Evolutionary conservation across 495 filamentous ascomycete species (phyloP).

Genomic region (Hyaloscypha finlandica): DNA sequence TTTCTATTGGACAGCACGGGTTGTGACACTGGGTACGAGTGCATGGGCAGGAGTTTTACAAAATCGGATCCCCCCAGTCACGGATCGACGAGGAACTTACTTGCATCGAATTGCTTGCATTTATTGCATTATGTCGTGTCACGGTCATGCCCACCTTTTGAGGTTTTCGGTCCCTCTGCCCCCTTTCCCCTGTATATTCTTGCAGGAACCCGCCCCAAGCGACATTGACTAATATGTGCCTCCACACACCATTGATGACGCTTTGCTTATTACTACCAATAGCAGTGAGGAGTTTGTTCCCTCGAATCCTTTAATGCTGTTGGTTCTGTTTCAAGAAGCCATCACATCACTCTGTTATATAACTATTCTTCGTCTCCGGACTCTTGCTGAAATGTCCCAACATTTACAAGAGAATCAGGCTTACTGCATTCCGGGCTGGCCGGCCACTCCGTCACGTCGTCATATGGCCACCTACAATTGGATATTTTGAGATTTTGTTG

Average conservation of each 20-base stretch:
- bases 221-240: not conserved
- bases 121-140: not conserved
- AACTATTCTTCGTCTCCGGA: conserved; percentile 1
- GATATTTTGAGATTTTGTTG: not conserved
- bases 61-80: not conserved
- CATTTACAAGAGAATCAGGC: conserved; percentile 7
- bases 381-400: not conserved
- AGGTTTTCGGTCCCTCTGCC: conserved; percentile 1
- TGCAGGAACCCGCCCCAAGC: conserved; percentile 7
- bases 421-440: conserved; percentile 1
- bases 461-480: not conserved
- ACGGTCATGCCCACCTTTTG: not conserved
- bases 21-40: conserved; percentile 4
- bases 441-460: not conserved
- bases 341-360: conserved; percentile 6
- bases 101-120: conserved; percentile 4
- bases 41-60: conserved; percentile 16
- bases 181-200: not conserved
- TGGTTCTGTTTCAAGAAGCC: conserved; percentile 16
- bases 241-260: not conserved
- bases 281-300: not conserved
- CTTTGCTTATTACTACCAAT: not conserved
- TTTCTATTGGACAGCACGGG: conserved; percentile 5
- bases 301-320: conserved; percentile 10
- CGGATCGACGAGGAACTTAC: not conserved